Base-by-base conservation (phyloP, 305 asterid species). In the Coffea humblotiana region DNA sequence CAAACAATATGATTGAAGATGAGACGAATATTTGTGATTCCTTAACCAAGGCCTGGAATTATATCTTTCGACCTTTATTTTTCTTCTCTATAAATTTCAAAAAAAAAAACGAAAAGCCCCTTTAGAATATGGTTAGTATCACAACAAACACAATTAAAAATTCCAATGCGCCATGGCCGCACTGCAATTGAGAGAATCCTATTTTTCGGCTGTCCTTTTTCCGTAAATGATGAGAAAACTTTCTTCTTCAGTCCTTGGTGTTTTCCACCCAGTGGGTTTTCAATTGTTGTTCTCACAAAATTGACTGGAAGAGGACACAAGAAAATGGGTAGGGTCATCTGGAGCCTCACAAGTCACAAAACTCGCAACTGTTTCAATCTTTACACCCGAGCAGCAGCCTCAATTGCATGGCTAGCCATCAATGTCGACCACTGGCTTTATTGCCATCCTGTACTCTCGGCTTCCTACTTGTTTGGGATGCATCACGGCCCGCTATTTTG, bases 351-450 rank as follows among this genome's bases (percentile, higher is more conserved):
- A 65, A 23, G 51, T 78, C 76, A 35, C 74, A 61, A 25, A 77
- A 76, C 79, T 66, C 29, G 54, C 61, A 77, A 54, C 72, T 63
- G 65, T 80, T 77, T 60, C 80, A 64, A 71, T 75, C 85, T 67
- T 83, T 63, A 79, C 74, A 82, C 77, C 81, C 35, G 72, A 83
- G 32, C 32, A 29, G 75, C 72, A 68, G 35, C 66, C 71, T 45
- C 27, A 19, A 67, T 29, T 74, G 70, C 77, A 61, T 68, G 80
- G 63, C 69, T 74, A 68, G 77, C 66, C 70, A 67, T 78, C 82
- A 81, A 71, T 79, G 72, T 73, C 78, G 76, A 78, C 85, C 81
- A 76, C 74, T 80, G 40, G 54, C 76, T 70, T 65, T 43, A 35
- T 72, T 72, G 19, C 72, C 25, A 43, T 75, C 35, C 35, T 71